Base-by-base conservation (phyloP, 2,329 filamentous ascomycete species). In the Xylaria multiplex region DNA sequence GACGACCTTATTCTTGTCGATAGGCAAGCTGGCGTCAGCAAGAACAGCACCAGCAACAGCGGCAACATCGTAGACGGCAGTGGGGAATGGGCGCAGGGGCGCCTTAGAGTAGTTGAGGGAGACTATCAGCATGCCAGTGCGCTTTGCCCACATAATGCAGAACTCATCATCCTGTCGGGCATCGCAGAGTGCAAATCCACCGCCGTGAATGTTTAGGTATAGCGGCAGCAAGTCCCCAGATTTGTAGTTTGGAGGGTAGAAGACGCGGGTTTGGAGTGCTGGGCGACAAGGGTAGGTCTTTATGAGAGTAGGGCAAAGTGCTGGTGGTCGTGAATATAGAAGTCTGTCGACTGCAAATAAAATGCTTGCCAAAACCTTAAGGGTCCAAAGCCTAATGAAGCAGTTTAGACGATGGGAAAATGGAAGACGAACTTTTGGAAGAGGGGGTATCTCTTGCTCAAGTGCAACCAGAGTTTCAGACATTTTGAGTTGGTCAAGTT, bases 191-290 rank as follows among this genome's bases (percentile, higher is more conserved):
- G 52, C 52, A 6, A 55, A 55, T 43, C 27, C 52, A 2, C 52
- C 52, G 6, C 52, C 52, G n/a, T 55, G 52, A 55, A 55, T 30
- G 19, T 55, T 55, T n/a, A 55, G 19, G 19, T 55, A 55, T 13
- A 55, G 52, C n/a, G 52, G 52, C 19, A 55, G 27, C 19, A 43
- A 27, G 3, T 27, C 35, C 19, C 35, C 52, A 4, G 52, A 22
- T 8, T 55, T 55, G 35, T 55, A 43, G 37, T 55, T 55, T 43
- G 52, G 37, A n/a, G 52, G 52, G 52, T 55, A 55, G 13, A 55
- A 55, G 19, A 55, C 22, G 4, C 52, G 19, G 22, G 22, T 43
- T 43, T 55, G 35, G 14, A 55, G 52, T 16, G 6, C 19, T n/a
- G 52, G 52, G 52, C 52, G 52, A 43, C 35, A 55, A 27, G 52